A percentile compares a stretch with the other conserved stretches of the same genome.
Conservation (phyloP, 148 eudicot genomes). For the Rhododendron ovatum region DNA sequence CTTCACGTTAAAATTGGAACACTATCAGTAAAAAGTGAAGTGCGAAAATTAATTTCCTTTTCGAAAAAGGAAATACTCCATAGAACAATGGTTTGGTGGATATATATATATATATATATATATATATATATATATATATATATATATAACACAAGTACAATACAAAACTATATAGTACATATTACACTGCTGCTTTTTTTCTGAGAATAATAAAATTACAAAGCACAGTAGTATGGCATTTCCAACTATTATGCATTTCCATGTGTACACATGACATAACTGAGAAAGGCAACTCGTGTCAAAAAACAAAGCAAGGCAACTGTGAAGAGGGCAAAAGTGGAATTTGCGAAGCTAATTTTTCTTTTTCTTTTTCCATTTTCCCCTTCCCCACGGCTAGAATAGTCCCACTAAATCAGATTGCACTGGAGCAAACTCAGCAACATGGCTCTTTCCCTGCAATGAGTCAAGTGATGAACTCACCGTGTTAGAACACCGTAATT, state of each 20-base stretch:
- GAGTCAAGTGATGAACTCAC: not conserved
- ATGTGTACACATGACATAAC: not conserved
- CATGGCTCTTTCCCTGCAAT: conserved; percentile 11
- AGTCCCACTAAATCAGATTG: not conserved
- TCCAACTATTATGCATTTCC: not conserved
- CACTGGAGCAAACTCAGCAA: conserved; percentile 18
- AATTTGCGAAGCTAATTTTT: not conserved
- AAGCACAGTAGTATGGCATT: not conserved
- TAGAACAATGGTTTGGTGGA: not conserved
- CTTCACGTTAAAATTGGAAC: too few relatives aligned
- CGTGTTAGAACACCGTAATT: not conserved
- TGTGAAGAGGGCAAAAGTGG: not conserved
- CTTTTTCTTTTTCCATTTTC: not conserved
- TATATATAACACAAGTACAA: not conserved
- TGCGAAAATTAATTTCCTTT: too few relatives aligned
- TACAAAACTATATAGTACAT: not conserved
- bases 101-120: too few relatives aligned
- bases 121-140: too few relatives aligned
- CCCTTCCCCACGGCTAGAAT: not conserved
- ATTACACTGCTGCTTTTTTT: too few relatives aligned
- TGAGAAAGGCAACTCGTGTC: not conserved
- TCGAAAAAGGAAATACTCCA: too few relatives aligned
- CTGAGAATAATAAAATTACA: not conserved
- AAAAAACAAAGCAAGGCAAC: too few relatives aligned
- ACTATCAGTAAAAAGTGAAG: too few relatives aligned